Evolutionary conservation across 2,329 filamentous ascomycete species (phyloP).

Genomic region (Colletotrichum sp.): DNA sequence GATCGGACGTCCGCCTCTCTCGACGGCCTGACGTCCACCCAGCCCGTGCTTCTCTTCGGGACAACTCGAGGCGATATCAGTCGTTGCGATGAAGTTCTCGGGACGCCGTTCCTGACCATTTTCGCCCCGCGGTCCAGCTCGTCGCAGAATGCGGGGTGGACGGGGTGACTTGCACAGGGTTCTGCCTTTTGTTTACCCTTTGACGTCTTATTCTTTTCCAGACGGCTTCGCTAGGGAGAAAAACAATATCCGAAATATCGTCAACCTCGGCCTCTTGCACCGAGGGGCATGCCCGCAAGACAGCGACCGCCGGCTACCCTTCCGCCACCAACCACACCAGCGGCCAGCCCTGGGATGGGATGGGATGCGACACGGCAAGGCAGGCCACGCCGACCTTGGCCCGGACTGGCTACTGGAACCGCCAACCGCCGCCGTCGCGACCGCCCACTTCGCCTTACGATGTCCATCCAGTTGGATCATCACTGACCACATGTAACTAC

Average conservation of each 20-base stretch:
- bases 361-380: not conserved
- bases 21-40: not conserved
- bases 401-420: not conserved
- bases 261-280: not conserved
- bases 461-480: not conserved
- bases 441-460: not conserved
- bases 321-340: not conserved
- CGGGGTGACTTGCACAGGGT: not conserved
- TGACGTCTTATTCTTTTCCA: not conserved
- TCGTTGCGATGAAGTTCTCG: not conserved
- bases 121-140: constrained; percentile 20
- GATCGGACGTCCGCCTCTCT: not conserved
- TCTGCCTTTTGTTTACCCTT: not conserved
- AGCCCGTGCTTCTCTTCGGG: not conserved
- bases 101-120: constrained; percentile 26
- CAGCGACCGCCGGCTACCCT: not conserved
- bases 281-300: not conserved
- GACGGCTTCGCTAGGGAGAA: not conserved
- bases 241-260: constrained; percentile 12
- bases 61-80: constrained; percentile 17
- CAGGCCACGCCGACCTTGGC: not conserved
- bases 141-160: not conserved
- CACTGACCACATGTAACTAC: not conserved
- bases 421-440: not conserved
- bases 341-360: not conserved